phyloP scores from a whole-genome alignment of 345 rosid species.

The Passiflora organensis region DNA sequence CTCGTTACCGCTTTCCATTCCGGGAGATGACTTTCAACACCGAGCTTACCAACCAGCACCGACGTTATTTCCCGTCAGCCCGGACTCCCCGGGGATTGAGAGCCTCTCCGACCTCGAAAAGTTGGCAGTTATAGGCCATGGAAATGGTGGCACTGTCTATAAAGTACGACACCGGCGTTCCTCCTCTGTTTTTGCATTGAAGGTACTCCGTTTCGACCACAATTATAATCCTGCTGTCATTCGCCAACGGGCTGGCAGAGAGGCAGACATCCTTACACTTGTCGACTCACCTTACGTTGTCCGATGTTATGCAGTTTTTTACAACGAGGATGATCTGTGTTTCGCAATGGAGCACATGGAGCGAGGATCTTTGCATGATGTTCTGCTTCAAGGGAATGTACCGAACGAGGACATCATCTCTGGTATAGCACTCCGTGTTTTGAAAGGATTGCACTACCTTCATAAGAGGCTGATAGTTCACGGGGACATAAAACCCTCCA shows the following conservation, averaged over 20 bases:
- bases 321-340: slow-evolving; percentile 33
- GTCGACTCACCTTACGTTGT: slow-evolving; percentile 45
- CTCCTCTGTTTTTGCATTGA: slow-evolving; percentile 38
- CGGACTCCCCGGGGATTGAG: slow-evolving; percentile 34
- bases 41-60: slow-evolving; percentile 14
- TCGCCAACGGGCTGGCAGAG: slow-evolving; percentile 28
- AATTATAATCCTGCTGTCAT: slow-evolving; percentile 7
- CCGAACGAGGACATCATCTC: slow-evolving; percentile 37
- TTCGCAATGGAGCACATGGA: slow-evolving; percentile 70
- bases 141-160: slow-evolving; percentile 55
- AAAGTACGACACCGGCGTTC: slow-evolving; percentile 42
- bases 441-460: slow-evolving; percentile 44
- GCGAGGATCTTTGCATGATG: slow-evolving; percentile 42
- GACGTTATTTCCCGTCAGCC: slow-evolving; percentile 7
- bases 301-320: slow-evolving; percentile 43
- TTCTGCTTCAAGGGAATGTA: slow-evolving; percentile 13
- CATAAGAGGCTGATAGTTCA: slow-evolving; percentile 54
- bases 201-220: slow-evolving; percentile 39
- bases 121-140: slow-evolving; percentile 49
- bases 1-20: slow-evolving; percentile 35
- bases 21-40: slow-evolving; percentile 12
- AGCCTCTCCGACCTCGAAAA: slow-evolving; percentile 43
- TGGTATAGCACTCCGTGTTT: slow-evolving; percentile 28
- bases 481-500: slow-evolving; percentile 68
- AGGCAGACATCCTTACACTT: slow-evolving; percentile 50